Evolutionary conservation across 2,329 filamentous ascomycete genomes (phyloP).

Genomic region (Ophiosphaerella herpotricha): DNA sequence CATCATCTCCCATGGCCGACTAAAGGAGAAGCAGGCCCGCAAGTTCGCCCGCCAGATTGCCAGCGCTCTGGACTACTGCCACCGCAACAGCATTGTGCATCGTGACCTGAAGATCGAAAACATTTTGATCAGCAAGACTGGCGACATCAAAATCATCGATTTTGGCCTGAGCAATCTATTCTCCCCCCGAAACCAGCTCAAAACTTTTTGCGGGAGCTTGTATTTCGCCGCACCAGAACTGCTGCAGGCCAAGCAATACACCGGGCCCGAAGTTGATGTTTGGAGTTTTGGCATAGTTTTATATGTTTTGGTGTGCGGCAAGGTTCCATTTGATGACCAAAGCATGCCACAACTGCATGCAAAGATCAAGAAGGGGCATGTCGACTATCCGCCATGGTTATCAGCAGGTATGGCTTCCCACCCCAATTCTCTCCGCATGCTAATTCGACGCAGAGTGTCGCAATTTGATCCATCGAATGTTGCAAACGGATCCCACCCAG

Average conservation of each 20-base stretch:
- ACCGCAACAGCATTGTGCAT: slow-evolving; percentile 97
- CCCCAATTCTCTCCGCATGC: neutral
- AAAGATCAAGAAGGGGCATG: slow-evolving; percentile 96
- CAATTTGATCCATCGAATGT: slow-evolving; percentile 89
- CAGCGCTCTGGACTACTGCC: slow-evolving; percentile 94
- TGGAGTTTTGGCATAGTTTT: slow-evolving; percentile 99
- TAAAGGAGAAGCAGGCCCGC: slow-evolving; percentile 97
- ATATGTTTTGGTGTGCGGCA: slow-evolving; percentile 95
- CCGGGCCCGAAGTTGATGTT: slow-evolving; percentile 93
- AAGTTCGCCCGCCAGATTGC: slow-evolving; percentile 98
- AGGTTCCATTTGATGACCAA: slow-evolving; percentile 98
- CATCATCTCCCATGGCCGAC: slow-evolving; percentile 95
- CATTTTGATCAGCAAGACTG: slow-evolving; percentile 97
- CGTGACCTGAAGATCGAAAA: slow-evolving; percentile 98
- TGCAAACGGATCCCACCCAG: slow-evolving; percentile 89
- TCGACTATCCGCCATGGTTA: slow-evolving; percentile 94
- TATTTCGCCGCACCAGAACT: slow-evolving; percentile 98
- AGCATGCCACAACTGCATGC: slow-evolving; percentile 98
- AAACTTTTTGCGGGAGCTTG: slow-evolving; percentile 96
- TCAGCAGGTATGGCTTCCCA: slow-evolving; percentile 70
- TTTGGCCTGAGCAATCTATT: slow-evolving; percentile 98
- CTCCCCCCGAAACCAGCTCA: slow-evolving; percentile 79
- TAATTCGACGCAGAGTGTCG: slow-evolving; percentile 73
- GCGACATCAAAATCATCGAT: slow-evolving; percentile 99
- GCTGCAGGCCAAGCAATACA: slow-evolving; percentile 90